phyloP scores from a whole-genome alignment of 2,329 filamentous ascomycete genomes.

The Cladosporium sp. region DNA sequence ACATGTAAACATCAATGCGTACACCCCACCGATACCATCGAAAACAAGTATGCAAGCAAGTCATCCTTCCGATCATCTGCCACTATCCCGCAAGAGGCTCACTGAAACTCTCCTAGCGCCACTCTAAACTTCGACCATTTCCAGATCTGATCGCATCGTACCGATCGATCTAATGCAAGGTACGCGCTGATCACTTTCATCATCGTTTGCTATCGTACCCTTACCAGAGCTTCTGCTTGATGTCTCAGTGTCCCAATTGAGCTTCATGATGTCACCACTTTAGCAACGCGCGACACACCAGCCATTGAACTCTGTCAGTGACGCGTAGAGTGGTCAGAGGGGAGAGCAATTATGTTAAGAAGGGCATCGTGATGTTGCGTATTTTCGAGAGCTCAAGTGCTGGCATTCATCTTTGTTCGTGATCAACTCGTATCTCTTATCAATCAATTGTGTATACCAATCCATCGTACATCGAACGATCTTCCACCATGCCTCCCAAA shows the following conservation, averaged over 20 bases:
- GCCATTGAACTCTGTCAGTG: background rate
- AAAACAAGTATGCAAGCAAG: too few relatives aligned
- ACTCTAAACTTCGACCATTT: background rate
- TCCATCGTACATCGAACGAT: background rate
- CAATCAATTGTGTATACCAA: background rate
- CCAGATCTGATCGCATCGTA: conserved; percentile 2
- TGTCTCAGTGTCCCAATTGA: background rate
- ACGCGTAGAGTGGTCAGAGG: background rate
- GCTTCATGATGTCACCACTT: conserved; percentile 15
- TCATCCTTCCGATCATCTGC: too few relatives aligned
- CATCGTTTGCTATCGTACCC: background rate
- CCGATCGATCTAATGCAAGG: conserved; percentile 8
- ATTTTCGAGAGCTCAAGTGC: background rate
- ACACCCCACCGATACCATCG: too few relatives aligned
- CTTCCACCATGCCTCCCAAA: conserved; percentile 44
- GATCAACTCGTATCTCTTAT: background rate
- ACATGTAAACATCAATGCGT: too few relatives aligned
- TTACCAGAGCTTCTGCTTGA: background rate
- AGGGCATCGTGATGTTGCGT: background rate
- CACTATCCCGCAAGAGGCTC: background rate
- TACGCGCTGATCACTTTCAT: background rate
- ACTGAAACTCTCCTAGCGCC: background rate
- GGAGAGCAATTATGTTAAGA: background rate
- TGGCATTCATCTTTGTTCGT: background rate
- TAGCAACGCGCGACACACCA: conserved; percentile 3